Evolutionary conservation across 2,329 filamentous ascomycete genomes (phyloP).

Genomic region (Xylaria sp.): DNA sequence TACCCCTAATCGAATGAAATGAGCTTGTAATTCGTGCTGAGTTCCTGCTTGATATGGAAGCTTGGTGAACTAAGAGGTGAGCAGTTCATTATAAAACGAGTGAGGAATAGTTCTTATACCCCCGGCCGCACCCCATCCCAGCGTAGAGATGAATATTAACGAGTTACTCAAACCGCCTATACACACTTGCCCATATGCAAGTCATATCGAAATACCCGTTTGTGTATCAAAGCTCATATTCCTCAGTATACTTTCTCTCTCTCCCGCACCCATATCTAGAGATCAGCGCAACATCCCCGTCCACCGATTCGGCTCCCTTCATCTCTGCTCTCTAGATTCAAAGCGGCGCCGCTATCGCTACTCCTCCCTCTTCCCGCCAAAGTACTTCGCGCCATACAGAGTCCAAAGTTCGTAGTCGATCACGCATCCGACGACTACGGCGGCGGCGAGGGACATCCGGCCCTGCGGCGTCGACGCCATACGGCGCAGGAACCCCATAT

Average conservation of each 20-base stretch:
- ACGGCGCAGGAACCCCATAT: constrained; percentile 12
- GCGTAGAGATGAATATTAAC: too few relatives aligned
- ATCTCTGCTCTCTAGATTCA: background rate
- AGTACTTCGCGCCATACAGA: constrained; percentile 30
- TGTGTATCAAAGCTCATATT: background rate
- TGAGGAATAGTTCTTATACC: too few relatives aligned
- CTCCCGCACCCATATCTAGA: too few relatives aligned
- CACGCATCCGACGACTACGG: constrained; percentile 11
- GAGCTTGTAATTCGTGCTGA: background rate
- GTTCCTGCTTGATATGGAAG: background rate
- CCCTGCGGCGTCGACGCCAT: constrained; percentile 15
- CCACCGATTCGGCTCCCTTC: background rate
- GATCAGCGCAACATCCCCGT: too few relatives aligned
- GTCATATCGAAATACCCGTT: background rate
- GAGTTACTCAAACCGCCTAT: too few relatives aligned
- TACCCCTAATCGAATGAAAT: background rate
- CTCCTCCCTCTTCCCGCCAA: constrained; percentile 16
- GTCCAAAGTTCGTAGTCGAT: constrained; percentile 37
- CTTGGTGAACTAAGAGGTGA: background rate
- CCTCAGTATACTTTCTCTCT: too few relatives aligned
- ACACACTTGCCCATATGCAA: too few relatives aligned
- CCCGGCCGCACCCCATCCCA: too few relatives aligned
- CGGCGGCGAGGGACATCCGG: constrained; percentile 21
- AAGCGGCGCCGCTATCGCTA: background rate
- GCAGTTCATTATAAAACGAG: too few relatives aligned